A percentile compares a stretch with the other conserved stretches of the same genome.
Conservation (phyloP, 2,329 filamentous ascomycete species). For the Trichoderma afroharzianum region DNA sequence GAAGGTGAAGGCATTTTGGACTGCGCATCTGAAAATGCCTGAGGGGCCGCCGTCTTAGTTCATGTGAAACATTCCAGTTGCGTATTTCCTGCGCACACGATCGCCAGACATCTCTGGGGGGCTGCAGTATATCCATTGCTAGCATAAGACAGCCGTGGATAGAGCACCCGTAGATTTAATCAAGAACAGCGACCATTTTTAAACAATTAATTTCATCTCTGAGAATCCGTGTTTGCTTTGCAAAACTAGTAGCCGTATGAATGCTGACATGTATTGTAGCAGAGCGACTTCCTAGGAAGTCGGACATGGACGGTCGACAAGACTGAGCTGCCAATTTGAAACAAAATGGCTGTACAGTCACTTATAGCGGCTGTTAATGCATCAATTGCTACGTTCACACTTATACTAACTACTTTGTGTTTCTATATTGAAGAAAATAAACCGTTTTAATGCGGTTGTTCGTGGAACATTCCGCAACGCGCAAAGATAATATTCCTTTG, state of each 20-base stretch:
- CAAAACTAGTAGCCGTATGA: not conserved
- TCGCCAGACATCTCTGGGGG: not conserved
- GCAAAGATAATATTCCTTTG: not conserved
- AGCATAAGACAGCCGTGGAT: not conserved
- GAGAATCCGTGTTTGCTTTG: not conserved
- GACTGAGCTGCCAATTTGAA: not conserved
- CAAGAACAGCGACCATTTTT: not conserved
- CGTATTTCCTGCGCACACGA: not conserved
- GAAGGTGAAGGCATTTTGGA: not conserved
- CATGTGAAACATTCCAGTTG: not conserved
- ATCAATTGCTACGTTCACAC: not conserved
- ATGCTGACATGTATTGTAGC: not conserved
- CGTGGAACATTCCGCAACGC: not conserved
- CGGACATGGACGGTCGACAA: not conserved
- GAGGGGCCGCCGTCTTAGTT: too few species aligned
- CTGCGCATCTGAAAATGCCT: not conserved
- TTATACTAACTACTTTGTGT: not conserved
- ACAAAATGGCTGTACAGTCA: not conserved
- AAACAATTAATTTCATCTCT: not conserved
- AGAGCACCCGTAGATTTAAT: not conserved
- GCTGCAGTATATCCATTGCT: not conserved
- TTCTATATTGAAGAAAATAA: not conserved
- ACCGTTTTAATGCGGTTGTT: not conserved
- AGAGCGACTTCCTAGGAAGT: not conserved
- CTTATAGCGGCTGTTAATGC: not conserved